These are phyloP conservation scores for Microsporum canis DNA, from an alignment of 2,329 filamentous ascomycete genomes.

Conservation along the genomic window DNA sequence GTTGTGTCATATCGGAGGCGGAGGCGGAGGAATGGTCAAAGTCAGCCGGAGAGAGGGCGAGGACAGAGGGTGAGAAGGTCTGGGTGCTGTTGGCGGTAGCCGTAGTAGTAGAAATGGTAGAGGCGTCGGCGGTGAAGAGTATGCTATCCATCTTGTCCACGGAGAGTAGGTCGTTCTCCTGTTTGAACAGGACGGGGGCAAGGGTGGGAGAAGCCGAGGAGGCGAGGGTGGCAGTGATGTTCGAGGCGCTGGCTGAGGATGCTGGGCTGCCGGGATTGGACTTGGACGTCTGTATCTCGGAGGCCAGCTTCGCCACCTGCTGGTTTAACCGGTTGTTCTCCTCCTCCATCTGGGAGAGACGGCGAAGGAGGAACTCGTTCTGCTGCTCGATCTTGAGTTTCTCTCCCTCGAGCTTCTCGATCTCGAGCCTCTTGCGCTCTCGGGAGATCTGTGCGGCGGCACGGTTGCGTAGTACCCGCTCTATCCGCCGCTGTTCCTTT, in stretches of 20 bases:
- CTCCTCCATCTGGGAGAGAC: conserved; percentile 49
- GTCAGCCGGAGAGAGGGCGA: conserved; percentile 31
- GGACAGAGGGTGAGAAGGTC: conserved; percentile 27
- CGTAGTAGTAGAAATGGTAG: not conserved
- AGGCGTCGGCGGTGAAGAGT: conserved; percentile 12
- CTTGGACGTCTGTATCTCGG: conserved; percentile 34
- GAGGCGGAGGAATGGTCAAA: conserved; percentile 32
- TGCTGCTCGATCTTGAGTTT: conserved; percentile 56
- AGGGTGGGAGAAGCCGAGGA: conserved; percentile 29
- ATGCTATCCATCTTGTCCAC: conserved; percentile 26
- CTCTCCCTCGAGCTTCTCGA: conserved; percentile 65
- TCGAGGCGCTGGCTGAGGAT: not conserved
- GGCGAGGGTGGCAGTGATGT: conserved; percentile 24
- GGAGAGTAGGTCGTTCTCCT: conserved; percentile 33
- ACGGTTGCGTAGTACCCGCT: conserved; percentile 91
- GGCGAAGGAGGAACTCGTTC: conserved; percentile 58
- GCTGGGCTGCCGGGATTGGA: conserved; percentile 11
- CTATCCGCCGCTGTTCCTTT: conserved; percentile 94
- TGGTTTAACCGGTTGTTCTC: conserved; percentile 41
- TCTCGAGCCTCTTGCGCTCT: conserved; percentile 80
- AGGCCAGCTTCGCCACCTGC: conserved; percentile 41
- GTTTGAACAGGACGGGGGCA: conserved; percentile 33
- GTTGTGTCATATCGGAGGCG: conserved; percentile 92
- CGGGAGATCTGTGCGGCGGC: conserved; percentile 92
- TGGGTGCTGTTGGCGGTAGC: not conserved